These are phyloP conservation scores for Chaetomium sp. DNA, from an alignment of 2,329 filamentous ascomycete species.

Conservation along the genomic window DNA sequence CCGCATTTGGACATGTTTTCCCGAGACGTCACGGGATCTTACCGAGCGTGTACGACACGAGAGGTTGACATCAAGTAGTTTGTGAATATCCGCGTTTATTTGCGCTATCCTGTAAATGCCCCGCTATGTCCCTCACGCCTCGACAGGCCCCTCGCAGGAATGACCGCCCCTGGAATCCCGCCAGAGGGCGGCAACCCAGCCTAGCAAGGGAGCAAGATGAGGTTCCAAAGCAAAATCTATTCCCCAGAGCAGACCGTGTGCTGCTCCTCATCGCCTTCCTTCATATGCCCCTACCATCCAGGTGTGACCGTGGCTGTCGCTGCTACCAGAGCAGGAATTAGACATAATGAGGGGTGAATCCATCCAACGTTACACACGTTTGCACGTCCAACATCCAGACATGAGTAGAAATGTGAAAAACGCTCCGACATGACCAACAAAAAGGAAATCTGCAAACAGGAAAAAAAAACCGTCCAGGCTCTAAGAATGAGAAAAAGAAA, in stretches of 20 bases:
- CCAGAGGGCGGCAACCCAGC: slow-evolving; percentile 22
- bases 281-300: slow-evolving; percentile 5
- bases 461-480: slow-evolving; percentile 8
- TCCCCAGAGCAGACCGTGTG: slow-evolving; percentile 22
- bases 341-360: slow-evolving; percentile 24
- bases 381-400: slow-evolving; percentile 25
- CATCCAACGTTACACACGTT: slow-evolving; percentile 25
- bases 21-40: slow-evolving; percentile 10
- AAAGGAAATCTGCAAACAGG: slow-evolving; percentile 10
- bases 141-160: slow-evolving; percentile 12
- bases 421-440: slow-evolving; percentile 22
- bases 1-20: slow-evolving; percentile 18
- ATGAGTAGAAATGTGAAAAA: slow-evolving; percentile 28
- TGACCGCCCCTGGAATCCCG: slow-evolving; percentile 23
- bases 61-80: not conserved
- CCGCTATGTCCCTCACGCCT: slow-evolving; percentile 8
- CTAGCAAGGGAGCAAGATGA: slow-evolving; percentile 17
- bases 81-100: slow-evolving; percentile 18
- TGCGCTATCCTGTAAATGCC: slow-evolving; percentile 12
- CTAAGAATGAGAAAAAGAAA: slow-evolving; percentile 20
- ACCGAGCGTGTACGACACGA: not conserved
- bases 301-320: slow-evolving; percentile 12
- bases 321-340: slow-evolving; percentile 36
- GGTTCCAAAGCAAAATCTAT: slow-evolving; percentile 13
- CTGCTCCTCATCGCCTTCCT: slow-evolving; percentile 27